Percentiles rank a stretch among this genome's conserved stretches.
Conservation (phyloP, 148 eudicot genomes). For the Spergularia marina region DNA sequence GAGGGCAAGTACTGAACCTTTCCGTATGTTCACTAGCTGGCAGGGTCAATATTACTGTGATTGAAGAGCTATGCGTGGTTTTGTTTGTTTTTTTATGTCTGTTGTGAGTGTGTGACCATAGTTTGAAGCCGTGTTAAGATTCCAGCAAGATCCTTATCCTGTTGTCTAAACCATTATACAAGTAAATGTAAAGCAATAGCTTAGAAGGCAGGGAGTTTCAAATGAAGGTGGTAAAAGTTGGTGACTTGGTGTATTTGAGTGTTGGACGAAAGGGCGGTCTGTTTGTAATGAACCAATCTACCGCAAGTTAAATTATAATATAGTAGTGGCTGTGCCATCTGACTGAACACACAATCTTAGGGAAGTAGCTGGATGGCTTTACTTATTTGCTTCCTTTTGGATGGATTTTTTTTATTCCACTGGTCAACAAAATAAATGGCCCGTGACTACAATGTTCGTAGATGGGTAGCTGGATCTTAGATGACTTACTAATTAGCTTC, state of each 20-base stretch:
- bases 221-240: background rate
- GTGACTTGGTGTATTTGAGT: background rate
- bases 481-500: background rate
- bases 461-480: too few relatives aligned
- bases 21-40: background rate
- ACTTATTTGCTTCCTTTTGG: background rate
- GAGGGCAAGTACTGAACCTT: background rate
- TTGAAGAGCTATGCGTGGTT: background rate
- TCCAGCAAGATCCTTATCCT: background rate
- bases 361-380: background rate
- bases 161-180: background rate
- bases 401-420: too few relatives aligned
- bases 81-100: background rate
- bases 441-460: too few relatives aligned
- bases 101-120: slow-evolving; percentile 1
- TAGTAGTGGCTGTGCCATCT: background rate
- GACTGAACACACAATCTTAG: background rate
- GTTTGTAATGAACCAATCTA: background rate
- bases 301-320: background rate
- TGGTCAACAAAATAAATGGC: too few relatives aligned
- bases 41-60: background rate
- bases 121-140: background rate
- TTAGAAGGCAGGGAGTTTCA: background rate
- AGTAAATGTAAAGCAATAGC: background rate
- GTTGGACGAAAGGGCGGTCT: background rate